Percentiles rank a stretch among this genome's conserved stretches.
Evolutionary conservation across 169 alveolate genomes (phyloP).

Genomic region (Eimeria falciformis): DNA sequence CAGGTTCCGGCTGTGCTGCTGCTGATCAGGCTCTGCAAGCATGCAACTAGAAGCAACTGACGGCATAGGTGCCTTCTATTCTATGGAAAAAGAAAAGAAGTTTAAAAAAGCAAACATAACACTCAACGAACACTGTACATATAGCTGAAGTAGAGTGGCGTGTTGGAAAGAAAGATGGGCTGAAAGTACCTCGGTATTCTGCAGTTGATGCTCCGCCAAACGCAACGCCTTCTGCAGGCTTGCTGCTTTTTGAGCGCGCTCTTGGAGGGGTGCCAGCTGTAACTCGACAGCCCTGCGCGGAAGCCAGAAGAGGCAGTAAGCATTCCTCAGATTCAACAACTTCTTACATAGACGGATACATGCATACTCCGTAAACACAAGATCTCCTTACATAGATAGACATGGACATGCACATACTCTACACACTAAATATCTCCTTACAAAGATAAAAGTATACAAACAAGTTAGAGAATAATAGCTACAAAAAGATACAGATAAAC

Average conservation of each 20-base stretch:
- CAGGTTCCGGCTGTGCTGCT: constrained; percentile 32
- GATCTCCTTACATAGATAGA: no score
- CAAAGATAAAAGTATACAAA: neutral
- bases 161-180: neutral
- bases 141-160: neutral
- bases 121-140: neutral
- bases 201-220: constrained; percentile 44
- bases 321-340: neutral
- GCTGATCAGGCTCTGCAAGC: constrained; percentile 15
- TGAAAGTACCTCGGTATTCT: constrained; percentile 21
- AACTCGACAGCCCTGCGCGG: constrained; percentile 19
- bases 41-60: no score
- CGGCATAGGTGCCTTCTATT: neutral
- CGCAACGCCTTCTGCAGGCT: constrained; percentile 13
- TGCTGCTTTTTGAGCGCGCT: constrained; percentile 6
- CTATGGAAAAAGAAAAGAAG: neutral
- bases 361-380: no score
- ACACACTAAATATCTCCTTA: neutral
- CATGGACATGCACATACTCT: no score
- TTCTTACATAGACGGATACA: neutral
- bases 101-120: neutral
- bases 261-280: constrained; percentile 39
- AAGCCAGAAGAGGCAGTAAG: neutral
- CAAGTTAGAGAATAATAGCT: neutral
- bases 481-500: neutral